Base-by-base conservation (phyloP, 331 rosid species). In the Telfairia occidentalis region DNA sequence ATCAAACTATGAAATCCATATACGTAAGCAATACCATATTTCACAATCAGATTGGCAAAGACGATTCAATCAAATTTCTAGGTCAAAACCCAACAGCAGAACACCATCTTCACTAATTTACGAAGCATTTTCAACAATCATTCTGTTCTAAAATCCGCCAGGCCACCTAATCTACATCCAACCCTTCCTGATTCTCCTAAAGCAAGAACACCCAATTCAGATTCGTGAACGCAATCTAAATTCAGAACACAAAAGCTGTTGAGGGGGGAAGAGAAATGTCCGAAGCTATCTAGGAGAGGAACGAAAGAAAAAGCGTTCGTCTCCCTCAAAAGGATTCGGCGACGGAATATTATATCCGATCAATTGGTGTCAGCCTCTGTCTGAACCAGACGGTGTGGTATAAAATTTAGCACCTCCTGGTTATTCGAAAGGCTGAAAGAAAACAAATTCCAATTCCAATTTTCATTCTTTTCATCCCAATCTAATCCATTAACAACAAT, bases 361-460 rank as follows among this genome's bases (percentile, higher is more conserved):
- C 24, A 2, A 37, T 57, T 29, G 29, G 40, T 75, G 43, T 75
- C 3, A 75, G 78, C 71, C 71, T 37, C 32, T 59, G 71, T 75
- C 78, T 75, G 71, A 75, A 75, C 78, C 78, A 75, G 26, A 75
- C 11, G 78, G 58, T 58, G 78, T 75, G 2, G 55, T 9, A 49
- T 5, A 5, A 50, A 49, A 54, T 26, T 35, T 58, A 2, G 71
- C 57, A 75, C 71, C 78, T 57, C 3, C 52, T 37, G 40, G 71
- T 75, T 59, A 75, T 75, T 75, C 78, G 37, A 59, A 37, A 74
- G 70, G 78, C 71, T 42, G 21, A 23, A 2, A 0, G 11, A n/a
- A 65, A 13, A 11, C 26, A 64, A n/a, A 9, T n/a, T 4, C 37
- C 35, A 38, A 15, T 37, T 13, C 38, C 57, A 55, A 55, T 12